Evolutionary conservation across 371 early-diverging fungal genomes (phyloP).

Genomic region (Cladochytrium tenue): DNA sequence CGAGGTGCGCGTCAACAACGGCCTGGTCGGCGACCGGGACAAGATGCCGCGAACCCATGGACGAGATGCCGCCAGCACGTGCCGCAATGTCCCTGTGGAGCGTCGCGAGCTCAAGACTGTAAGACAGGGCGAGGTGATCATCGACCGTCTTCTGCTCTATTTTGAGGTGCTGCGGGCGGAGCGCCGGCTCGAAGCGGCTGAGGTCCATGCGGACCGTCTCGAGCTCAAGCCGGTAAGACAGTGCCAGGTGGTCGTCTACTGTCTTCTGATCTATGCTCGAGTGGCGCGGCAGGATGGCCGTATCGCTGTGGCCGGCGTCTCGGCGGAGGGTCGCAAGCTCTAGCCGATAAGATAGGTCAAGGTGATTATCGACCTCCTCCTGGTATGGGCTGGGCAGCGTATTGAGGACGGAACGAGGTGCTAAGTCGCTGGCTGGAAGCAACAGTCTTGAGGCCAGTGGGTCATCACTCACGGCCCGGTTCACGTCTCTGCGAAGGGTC

Average conservation of each 20-base stretch:
- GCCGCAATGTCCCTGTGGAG: too few species aligned
- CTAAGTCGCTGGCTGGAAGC: too few species aligned
- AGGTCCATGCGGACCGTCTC: too few species aligned
- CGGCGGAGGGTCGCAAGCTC: neutral
- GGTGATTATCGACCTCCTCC: neutral
- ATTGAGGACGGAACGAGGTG: too few species aligned
- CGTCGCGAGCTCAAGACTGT: neutral
- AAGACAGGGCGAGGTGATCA: neutral
- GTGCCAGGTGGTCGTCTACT: neutral
- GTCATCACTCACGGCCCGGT: neutral
- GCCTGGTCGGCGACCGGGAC: too few species aligned
- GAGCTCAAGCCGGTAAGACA: neutral
- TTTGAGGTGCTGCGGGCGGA: too few species aligned
- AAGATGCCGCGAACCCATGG: too few species aligned
- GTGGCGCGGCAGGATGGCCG: too few species aligned
- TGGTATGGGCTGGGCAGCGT: neutral
- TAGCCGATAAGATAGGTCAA: neutral
- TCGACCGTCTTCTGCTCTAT: neutral
- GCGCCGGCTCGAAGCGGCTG: neutral
- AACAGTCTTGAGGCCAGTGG: neutral
- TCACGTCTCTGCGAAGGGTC: slow-evolving; percentile 1
- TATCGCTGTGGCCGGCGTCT: neutral
- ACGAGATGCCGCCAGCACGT: too few species aligned
- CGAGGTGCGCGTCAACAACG: neutral
- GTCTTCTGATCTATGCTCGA: too few species aligned